Evolutionary conservation across 257 asterid species (phyloP).

Genomic region (Misopates orontium): DNA sequence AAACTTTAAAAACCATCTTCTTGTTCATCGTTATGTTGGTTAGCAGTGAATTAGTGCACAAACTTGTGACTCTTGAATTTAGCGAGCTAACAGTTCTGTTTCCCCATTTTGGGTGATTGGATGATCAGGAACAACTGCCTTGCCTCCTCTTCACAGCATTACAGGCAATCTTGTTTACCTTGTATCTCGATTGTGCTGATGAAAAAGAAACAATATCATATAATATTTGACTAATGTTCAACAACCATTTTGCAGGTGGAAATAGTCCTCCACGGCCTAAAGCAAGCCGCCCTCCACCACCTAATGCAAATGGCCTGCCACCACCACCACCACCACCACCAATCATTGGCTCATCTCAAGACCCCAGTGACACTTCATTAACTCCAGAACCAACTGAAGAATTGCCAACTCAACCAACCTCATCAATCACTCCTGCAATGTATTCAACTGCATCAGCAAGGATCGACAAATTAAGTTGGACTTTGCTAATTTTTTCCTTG

Average conservation of each 20-base stretch:
- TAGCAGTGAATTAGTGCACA: no score
- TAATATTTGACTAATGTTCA: not conserved
- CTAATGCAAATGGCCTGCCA: constrained; percentile 34
- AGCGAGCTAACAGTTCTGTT: not conserved
- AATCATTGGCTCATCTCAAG: constrained; percentile 29
- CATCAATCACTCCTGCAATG: constrained; percentile 17
- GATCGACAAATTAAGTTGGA: constrained; percentile 9
- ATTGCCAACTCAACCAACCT: constrained; percentile 27
- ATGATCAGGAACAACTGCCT: constrained; percentile 50
- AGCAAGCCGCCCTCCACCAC: constrained; percentile 37
- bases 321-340: constrained; percentile 43
- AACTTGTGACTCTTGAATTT: not conserved
- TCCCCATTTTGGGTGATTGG: constrained; percentile 19
- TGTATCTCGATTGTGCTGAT: no score
- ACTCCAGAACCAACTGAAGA: constrained; percentile 27
- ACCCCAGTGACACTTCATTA: constrained; percentile 23
- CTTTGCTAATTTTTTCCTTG: constrained; percentile 22
- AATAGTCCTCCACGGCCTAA: not conserved
- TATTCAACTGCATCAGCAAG: constrained; percentile 20
- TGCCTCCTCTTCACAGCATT: constrained; percentile 70
- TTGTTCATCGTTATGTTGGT: no score
- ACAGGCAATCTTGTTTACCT: constrained; percentile 38
- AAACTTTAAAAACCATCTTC: no score
- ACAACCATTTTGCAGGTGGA: constrained; percentile 33
- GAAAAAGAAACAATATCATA: not conserved